phyloP scores from a whole-genome alignment of 768 basidiomycete species.

The Inosperma sp. region DNA sequence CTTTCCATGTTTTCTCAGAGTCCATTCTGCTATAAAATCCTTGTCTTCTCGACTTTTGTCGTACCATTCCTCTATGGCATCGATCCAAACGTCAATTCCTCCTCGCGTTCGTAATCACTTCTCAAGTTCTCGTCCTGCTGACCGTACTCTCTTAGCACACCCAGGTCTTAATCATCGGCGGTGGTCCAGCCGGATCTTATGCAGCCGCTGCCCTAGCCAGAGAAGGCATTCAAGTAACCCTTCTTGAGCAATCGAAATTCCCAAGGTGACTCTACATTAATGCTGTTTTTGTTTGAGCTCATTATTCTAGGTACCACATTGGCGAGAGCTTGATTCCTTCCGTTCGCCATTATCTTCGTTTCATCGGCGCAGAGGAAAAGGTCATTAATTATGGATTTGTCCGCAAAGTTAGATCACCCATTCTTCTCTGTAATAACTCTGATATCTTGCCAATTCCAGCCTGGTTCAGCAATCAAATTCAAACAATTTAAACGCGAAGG shows the following conservation, averaged over 20 bases:
- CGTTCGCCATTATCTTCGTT: conserved; percentile 52
- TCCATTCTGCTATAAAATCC: conserved; percentile 14
- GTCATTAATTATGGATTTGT: conserved; percentile 46
- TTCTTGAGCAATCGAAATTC: conserved; percentile 53
- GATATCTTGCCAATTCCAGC: conserved; percentile 30
- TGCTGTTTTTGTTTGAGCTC: neutral
- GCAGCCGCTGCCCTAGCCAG: conserved; percentile 52
- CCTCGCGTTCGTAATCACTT: neutral
- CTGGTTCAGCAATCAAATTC: conserved; percentile 60
- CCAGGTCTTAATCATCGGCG: conserved; percentile 45
- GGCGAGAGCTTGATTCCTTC: conserved; percentile 62
- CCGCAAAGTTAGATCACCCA: conserved; percentile 37
- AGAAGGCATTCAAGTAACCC: conserved; percentile 50
- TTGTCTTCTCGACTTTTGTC: conserved; percentile 16
- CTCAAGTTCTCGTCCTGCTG: conserved; percentile 4
- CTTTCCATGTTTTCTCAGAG: conserved; percentile 16
- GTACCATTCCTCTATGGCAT: conserved; percentile 17
- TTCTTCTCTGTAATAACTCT: neutral
- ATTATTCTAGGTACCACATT: conserved; percentile 44
- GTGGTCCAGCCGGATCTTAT: conserved; percentile 55
- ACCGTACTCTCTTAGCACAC: conserved; percentile 29
- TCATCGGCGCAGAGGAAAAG: conserved; percentile 54
- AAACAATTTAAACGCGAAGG: conserved; percentile 63
- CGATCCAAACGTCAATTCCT: conserved; percentile 9
- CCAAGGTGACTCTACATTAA: conserved; percentile 35